Evolutionary conservation across 345 rosid species (phyloP).

Genomic region (Linum usitatissimum): DNA sequence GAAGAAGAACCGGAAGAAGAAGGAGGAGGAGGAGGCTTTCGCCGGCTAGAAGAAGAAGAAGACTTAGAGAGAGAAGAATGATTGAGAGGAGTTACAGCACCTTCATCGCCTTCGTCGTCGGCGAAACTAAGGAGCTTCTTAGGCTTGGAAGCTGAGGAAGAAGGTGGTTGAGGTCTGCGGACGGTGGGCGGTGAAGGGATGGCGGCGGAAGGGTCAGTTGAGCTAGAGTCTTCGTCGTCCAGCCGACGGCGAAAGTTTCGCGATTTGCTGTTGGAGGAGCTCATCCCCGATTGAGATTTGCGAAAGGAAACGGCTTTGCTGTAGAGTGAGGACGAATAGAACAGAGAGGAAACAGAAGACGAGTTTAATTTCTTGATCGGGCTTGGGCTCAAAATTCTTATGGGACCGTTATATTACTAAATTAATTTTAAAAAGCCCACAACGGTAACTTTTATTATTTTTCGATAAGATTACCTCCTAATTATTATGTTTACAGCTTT

Average conservation of each 20-base stretch:
- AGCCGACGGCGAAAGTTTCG: conserved; percentile 77
- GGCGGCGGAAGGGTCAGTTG: conserved; percentile 11
- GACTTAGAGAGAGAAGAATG: conserved; percentile 23
- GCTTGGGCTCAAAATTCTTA: too few species aligned
- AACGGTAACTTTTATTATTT: too few species aligned
- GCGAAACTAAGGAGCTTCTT: conserved; percentile 84
- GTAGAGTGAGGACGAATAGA: too few species aligned
- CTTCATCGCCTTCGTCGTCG: conserved; percentile 51
- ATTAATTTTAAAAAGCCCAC: too few species aligned
- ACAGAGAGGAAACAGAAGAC: too few species aligned
- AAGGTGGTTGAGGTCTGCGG: conserved; percentile 13
- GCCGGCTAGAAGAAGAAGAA: background rate
- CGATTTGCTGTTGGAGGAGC: conserved; percentile 33
- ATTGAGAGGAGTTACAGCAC: conserved; percentile 13
- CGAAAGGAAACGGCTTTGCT: background rate
- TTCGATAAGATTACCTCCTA: too few species aligned
- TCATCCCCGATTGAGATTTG: conserved; percentile 24
- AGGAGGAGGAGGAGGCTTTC: conserved; percentile 5
- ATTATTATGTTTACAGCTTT: too few species aligned
- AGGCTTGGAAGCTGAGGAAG: conserved; percentile 35
- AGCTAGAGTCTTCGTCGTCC: conserved; percentile 32
- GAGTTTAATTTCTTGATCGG: too few species aligned
- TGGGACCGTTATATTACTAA: too few species aligned
- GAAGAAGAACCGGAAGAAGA: conserved; percentile 26
- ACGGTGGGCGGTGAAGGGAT: conserved; percentile 6